Evolutionary conservation across 495 filamentous ascomycete species (phyloP).

Genomic region (Penicillium atrosanguineum): DNA sequence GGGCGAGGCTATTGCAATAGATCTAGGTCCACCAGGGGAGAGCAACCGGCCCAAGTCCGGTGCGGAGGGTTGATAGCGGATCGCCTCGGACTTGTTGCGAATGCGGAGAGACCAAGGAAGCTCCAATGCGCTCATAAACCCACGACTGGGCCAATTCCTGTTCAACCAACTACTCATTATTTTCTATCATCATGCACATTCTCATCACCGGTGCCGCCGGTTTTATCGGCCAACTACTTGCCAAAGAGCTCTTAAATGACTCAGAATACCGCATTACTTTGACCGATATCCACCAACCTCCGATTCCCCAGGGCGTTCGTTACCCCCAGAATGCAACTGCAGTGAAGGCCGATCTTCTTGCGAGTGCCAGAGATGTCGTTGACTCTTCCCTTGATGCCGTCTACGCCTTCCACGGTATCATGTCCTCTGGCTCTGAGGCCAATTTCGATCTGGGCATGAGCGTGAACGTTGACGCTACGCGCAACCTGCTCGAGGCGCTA

Average conservation of each 20-base stretch:
- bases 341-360: conserved; percentile 58
- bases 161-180: not conserved
- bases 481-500: conserved; percentile 58
- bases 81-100: conserved; percentile 43
- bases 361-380: conserved; percentile 49
- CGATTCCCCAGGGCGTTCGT: conserved; percentile 47
- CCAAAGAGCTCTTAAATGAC: conserved; percentile 56
- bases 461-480: conserved; percentile 70
- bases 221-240: conserved; percentile 66
- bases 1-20: conserved; percentile 1
- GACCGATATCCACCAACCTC: conserved; percentile 59
- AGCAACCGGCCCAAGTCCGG: conserved; percentile 37
- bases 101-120: conserved; percentile 27
- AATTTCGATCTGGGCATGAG: conserved; percentile 67
- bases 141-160: not conserved
- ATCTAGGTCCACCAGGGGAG: conserved; percentile 10
- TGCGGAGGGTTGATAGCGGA: conserved; percentile 22
- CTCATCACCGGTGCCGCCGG: conserved; percentile 69
- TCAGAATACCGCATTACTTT: conserved; percentile 54
- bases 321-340: conserved; percentile 53
- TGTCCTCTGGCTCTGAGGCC: conserved; percentile 70
- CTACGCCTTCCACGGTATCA: conserved; percentile 79
- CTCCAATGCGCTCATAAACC: conserved; percentile 18
- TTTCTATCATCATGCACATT: conserved; percentile 46
- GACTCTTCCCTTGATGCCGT: conserved; percentile 55